Evolutionary conservation across 106 monocot species (phyloP), one percentile per base, ranked within the genome.

Genomic region (Triglochin maritima): DNA sequence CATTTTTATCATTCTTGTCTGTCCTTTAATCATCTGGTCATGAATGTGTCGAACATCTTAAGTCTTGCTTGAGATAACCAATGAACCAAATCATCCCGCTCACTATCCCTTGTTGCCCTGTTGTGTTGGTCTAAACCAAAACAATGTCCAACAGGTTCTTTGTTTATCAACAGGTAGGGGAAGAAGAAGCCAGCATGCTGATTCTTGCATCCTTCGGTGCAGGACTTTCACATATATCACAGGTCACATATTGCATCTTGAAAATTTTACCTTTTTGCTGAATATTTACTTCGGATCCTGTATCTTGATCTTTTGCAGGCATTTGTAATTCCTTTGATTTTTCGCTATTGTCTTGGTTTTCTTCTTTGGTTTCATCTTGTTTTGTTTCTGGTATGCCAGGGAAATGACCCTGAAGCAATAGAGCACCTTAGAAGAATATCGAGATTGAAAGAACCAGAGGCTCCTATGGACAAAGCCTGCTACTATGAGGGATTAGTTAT

Each of bases 201-300:
- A 71, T 87, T 74, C 78, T 98, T 75, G 81, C 91, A 51, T 79
- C 49, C 12, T 98, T 78, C 78, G 83, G 85, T 17, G 91, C 86
- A 62, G 90, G 96, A 15, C 43, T 91, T 72, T 91, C 96, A 57
- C 76, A 67, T 51, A 61, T 82, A 43, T 78, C 46, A 50, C 80
- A 88, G 96, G 96, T 91, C 11, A 57, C 11, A 52, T 11, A 11
- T 52, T 52, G 52, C 7, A 52, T 52, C 7, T 11, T 52, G 7
- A 52, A 52, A 8, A 11, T 52, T 11, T 52, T 52, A 52, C 52
- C 52, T 8, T 52, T 7, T 2, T 52, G 7, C 2, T 7, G 11
- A 52, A 11, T 52, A 8, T 11, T 52, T 52, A 6, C 11, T 7
- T 11, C 52, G 9, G 7, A 52, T 52, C 52, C 7, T 52, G 7